These are phyloP conservation scores for Phytophthora pisi DNA, from an alignment of 352 stramenopile genomes.

Conservation along the genomic window DNA sequence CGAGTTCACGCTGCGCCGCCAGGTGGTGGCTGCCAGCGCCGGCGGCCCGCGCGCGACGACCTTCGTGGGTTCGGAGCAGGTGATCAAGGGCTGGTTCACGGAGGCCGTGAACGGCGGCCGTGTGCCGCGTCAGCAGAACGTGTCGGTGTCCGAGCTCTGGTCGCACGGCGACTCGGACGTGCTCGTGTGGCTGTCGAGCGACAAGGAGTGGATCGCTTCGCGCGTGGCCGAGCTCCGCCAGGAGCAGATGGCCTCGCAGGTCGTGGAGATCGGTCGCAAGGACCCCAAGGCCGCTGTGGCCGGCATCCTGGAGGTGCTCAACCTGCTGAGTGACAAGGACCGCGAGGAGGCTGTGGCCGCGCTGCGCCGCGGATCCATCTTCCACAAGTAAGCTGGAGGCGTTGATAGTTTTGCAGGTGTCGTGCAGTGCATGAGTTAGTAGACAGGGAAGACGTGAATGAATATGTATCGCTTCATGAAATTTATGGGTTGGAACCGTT, in stretches of 20 bases:
- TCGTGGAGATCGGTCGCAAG: conserved; percentile 75
- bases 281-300: conserved; percentile 87
- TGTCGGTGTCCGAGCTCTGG: conserved; percentile 76
- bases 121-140: conserved; percentile 64
- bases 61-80: conserved; percentile 63
- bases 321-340: conserved; percentile 85
- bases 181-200: conserved; percentile 75
- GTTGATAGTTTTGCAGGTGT: conserved; percentile 26
- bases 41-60: conserved; percentile 40
- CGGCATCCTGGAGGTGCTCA: conserved; percentile 84
- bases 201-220: conserved; percentile 80
- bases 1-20: conserved; percentile 93
- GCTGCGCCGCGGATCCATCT: conserved; percentile 86
- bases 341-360: conserved; percentile 81
- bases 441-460: conserved; percentile 18
- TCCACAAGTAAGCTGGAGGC: conserved; percentile 63
- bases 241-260: conserved; percentile 75
- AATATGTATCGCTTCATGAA: conserved; percentile 38
- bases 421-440: conserved; percentile 43
- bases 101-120: conserved; percentile 80
- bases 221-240: conserved; percentile 60
- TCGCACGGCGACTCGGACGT: conserved; percentile 76
- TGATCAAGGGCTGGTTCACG: conserved; percentile 84
- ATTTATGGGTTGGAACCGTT: conserved; percentile 5
- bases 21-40: conserved; percentile 45